Evolutionary conservation across 164 flowering plant genomes (phyloP), one percentile per base, ranked within the genome.

Genomic region (Hamamelis virginiana): DNA sequence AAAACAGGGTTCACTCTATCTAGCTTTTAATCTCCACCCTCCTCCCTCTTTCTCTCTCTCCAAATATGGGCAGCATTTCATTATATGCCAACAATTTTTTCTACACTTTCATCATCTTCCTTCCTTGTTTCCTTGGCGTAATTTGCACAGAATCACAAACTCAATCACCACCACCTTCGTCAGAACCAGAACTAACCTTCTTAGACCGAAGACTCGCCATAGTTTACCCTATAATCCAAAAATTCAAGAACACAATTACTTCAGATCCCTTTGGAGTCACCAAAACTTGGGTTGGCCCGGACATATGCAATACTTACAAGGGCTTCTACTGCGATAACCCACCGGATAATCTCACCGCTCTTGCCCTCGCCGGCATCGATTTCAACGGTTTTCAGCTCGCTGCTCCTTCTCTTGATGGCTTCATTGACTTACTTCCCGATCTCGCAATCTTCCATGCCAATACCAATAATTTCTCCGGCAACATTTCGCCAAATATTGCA

Each of bases 241-340:
- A 41, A 5, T 85, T 87, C 83, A 89, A 78, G 74, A 61, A 18
- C 12, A 64, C 47, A 9, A 83, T 87, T 69, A 80, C 83, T 1
- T 74, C 71, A 0, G 91, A 87, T 41, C 91, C 90, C 6, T 44
- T 78, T 0, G 46, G 56, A 22, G 56, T 81, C 60, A 84, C 90
- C 28, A 12, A 48, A 3, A 80, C 86, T 0, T 89, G 94, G 94
- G 68, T 67, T 0, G 94, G 94, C 9, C 4, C 82, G 0, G 79
- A 89, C 66, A 59, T 87, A 9, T 87, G 94, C 78, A 55, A 28
- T 66, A 2, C 60, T 0, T 87, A 87, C 89, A 78, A 15, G 25
- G 94, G 94, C 59, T 86, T 84, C 78, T 80, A 21, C 79, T 89
- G 91, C 57, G 84, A 76, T 23, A 28, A 25, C 50, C 83, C 86